These are phyloP conservation scores for Sarcodon aspratus DNA, from an alignment of 768 basidiomycete genomes.

Conservation along the genomic window DNA sequence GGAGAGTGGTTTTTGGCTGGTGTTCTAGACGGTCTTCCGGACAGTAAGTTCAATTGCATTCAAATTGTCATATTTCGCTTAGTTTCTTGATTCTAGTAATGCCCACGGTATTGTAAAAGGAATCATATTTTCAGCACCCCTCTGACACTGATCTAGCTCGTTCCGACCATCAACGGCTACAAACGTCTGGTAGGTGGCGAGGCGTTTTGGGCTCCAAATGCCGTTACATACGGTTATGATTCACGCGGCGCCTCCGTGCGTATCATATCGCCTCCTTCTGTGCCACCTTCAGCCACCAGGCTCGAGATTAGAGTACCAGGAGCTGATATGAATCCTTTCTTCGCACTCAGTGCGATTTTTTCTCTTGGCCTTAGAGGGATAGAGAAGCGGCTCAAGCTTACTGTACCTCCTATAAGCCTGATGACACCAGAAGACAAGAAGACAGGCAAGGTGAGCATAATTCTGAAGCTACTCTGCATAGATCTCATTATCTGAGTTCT, in stretches of 20 bases:
- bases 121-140: background rate
- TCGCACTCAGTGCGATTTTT: slow-evolving; percentile 81
- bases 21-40: slow-evolving; percentile 77
- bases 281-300: slow-evolving; percentile 70
- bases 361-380: slow-evolving; percentile 83
- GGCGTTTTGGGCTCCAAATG: slow-evolving; percentile 90
- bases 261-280: slow-evolving; percentile 85
- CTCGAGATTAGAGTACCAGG: slow-evolving; percentile 93
- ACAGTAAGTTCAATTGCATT: slow-evolving; percentile 41
- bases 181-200: slow-evolving; percentile 93
- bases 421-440: slow-evolving; percentile 43
- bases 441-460: slow-evolving; percentile 36
- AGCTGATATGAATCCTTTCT: slow-evolving; percentile 95
- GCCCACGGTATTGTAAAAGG: slow-evolving; percentile 49
- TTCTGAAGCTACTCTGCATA: background rate
- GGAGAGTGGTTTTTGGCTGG: slow-evolving; percentile 96
- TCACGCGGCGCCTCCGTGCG: slow-evolving; percentile 87
- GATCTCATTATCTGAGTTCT: slow-evolving; percentile 6
- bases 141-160: slow-evolving; percentile 32
- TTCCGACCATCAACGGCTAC: slow-evolving; percentile 93
- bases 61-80: no score
- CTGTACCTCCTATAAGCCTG: slow-evolving; percentile 59
- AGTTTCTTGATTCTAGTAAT: slow-evolving; percentile 33
- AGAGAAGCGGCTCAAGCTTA: slow-evolving; percentile 56
- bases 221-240: slow-evolving; percentile 92